Base-by-base conservation (phyloP, 2,329 filamentous ascomycete species). In the Pseudonectria foliicola region DNA sequence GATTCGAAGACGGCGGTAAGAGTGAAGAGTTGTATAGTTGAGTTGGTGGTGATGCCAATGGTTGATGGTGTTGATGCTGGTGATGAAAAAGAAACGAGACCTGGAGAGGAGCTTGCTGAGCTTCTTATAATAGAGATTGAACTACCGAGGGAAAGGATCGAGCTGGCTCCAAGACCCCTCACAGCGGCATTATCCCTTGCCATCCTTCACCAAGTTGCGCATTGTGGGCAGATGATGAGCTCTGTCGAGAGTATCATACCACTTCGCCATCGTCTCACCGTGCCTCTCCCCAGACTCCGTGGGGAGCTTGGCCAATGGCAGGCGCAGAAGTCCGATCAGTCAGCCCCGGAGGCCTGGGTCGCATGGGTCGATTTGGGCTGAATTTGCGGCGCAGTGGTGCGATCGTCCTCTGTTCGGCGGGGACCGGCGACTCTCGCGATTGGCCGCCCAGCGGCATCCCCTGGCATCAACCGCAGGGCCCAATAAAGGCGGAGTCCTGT, bases 181-280 rank as follows among this genome's bases (percentile, higher is more conserved):
- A 32, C 34, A 35, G 39, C 50, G 49, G 45, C 47, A 44, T 48
- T 30, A 31, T 51, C 48, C 49, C 49, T 33, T 34, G 24, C 36
- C 42, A 36, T 29, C 30, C 32, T 31, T 49, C 36, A 45, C 49
- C 44, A 38, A 32, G 31, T 33, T 37, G 41, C 39, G 43, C 48
- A 52, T 52, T 39, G 35, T 53, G 48, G 50, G 49, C 50, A 53
- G 50, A 53, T 53, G 46, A 36, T 41, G 43, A 43, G 37, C 44
- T 43, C 43, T 42, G 36, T 44, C 40, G 35, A 46, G 37, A 32
- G 33, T 25, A 53, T 53, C 50, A 48, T 53, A 35, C 50, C 50
- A 53, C 42, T 33, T 31, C 18, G 18, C 18, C 18, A 21, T 21
- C 18, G 18, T 26, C 27, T 27, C n/a, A 24, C 16, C 24, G 23